Conservation (phyloP, 306 rosid genomes). For the Rubus idaeus region DNA sequence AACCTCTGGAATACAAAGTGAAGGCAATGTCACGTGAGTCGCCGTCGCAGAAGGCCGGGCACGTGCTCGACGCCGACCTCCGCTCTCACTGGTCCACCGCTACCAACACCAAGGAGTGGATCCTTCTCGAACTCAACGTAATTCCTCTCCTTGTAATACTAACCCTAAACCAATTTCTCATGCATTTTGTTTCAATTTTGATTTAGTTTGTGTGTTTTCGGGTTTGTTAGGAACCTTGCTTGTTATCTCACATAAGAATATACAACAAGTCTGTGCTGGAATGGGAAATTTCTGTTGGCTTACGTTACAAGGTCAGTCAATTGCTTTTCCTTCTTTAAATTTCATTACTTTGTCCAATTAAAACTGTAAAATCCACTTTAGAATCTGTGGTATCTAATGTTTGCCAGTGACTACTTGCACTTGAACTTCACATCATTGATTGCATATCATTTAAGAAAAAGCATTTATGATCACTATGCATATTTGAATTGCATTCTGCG, state of each 20-base stretch:
- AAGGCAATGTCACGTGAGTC: slow-evolving; percentile 87
- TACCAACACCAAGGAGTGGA: slow-evolving; percentile 97
- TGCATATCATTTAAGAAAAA: background rate
- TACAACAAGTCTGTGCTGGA: slow-evolving; percentile 93
- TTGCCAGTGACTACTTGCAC: background rate
- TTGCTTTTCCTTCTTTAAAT: slow-evolving; percentile 3
- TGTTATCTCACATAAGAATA: slow-evolving; percentile 80
- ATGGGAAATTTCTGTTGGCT: slow-evolving; percentile 94
- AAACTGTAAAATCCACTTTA: background rate
- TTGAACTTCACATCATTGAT: background rate
- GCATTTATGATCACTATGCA: background rate
- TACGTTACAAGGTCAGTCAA: slow-evolving; percentile 78
- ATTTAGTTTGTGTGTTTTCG: background rate
- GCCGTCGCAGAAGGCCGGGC: slow-evolving; percentile 72
- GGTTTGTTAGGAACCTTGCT: slow-evolving; percentile 70
- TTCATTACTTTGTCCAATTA: background rate
- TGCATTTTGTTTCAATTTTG: background rate
- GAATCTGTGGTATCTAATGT: background rate
- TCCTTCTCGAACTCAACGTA: slow-evolving; percentile 80
- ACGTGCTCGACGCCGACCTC: slow-evolving; percentile 88
- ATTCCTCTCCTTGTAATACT: background rate
- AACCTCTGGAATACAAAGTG: slow-evolving; percentile 67
- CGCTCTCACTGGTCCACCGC: slow-evolving; percentile 95
- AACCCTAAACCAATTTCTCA: background rate
- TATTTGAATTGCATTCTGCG: background rate